Evolutionary conservation across 345 rosid species (phyloP).

Genomic region (Diplotaxis tenuifolia): DNA sequence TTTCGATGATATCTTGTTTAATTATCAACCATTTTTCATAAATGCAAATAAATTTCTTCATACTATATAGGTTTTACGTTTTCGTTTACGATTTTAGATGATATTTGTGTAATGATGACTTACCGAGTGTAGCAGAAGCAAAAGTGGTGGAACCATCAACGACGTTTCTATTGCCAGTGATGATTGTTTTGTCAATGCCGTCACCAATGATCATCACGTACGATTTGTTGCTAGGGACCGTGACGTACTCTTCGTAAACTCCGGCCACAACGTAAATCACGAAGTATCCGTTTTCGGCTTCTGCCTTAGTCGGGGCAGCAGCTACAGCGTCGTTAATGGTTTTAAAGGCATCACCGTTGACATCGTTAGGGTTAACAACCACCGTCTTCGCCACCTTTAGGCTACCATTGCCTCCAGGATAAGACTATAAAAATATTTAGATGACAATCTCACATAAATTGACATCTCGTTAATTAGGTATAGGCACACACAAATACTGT

Average conservation of each 20-base stretch:
- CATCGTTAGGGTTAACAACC: slow-evolving; percentile 43
- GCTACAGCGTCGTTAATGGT: slow-evolving; percentile 49
- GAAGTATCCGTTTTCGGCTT: slow-evolving; percentile 32
- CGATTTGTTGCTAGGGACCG: slow-evolving; percentile 40
- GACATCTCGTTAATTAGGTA: neutral
- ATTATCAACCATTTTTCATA: neutral
- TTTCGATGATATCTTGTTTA: too few relatives aligned
- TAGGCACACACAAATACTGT: neutral
- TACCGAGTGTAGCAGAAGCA: slow-evolving; percentile 59
- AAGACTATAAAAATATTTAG: neutral
- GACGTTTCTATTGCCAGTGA: slow-evolving; percentile 51
- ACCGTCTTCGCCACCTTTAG: slow-evolving; percentile 33
- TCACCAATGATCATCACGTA: slow-evolving; percentile 56
- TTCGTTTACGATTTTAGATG: neutral
- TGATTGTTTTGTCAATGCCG: slow-evolving; percentile 50
- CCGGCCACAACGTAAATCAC: slow-evolving; percentile 48
- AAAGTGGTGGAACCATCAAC: slow-evolving; percentile 54
- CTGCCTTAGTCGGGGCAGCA: slow-evolving; percentile 45
- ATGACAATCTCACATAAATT: neutral
- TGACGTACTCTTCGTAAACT: slow-evolving; percentile 51
- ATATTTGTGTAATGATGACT: neutral
- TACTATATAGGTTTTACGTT: neutral
- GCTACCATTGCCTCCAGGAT: slow-evolving; percentile 11
- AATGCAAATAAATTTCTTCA: neutral
- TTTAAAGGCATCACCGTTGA: slow-evolving; percentile 39